Base-by-base conservation (phyloP, 805 yeast species). In the Alloascoidea africana region DNA sequence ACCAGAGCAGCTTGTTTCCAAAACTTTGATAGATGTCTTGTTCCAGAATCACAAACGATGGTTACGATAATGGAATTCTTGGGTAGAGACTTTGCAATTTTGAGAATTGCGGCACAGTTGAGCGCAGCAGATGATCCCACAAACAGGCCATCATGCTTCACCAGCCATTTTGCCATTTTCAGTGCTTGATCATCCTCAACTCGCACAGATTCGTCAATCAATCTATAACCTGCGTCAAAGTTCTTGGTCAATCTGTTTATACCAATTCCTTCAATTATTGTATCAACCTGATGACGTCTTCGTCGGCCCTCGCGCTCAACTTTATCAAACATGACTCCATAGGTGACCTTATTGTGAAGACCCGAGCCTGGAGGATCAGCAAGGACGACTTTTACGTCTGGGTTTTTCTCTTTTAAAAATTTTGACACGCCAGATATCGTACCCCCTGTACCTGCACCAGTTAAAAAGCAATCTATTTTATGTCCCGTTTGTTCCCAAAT, bases 311-410 rank as follows among this genome's bases (percentile, higher is more conserved):
- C 98, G 45, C 70, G 76, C 55, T 89, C 98, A 4, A 73, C 86
- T 2, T 65, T 45, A 48, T 87, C 94, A 54, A 84, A 89, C 96
- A 91, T 86, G 2, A 89, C 97, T 1, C 96, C 97, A 50, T 61
- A 74, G 49, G 83, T 83, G 37, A 89, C 72, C 42, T 94, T 62
- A 58, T 89, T 85, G 51, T 68, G 82, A 44, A 91, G 68, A 0
- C 98, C 98, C 13, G 91, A 77, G 0, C 98, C 98, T 50, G 85
- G 96, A 1, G 97, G 97, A 55, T 89, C 98, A 0, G 96, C 95
- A 18, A 91, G 60, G 2, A 83, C 66, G 1, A 79, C 68, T 34
- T 57, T 62, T 0, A 79, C 50, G 0, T 51, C 35, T 0, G 62
- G 52, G 14, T 62, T 49, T 27, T 60, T 52, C 38, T 65, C 71